Evolutionary conservation across 108 stramenopile genomes (phyloP).

Genomic region (Nitzschia sp.): DNA sequence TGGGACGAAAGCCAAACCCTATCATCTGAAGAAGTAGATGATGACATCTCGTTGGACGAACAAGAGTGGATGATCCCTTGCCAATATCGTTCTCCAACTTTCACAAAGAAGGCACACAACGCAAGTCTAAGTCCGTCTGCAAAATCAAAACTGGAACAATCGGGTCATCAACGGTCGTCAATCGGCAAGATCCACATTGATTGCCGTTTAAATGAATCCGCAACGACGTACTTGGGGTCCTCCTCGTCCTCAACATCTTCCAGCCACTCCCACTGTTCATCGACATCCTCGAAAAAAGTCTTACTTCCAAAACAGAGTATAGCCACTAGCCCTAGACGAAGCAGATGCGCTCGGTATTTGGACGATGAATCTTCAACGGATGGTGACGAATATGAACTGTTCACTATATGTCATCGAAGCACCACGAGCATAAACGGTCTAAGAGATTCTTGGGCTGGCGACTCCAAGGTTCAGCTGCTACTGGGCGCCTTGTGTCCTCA

Average conservation of each 20-base stretch:
- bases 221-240: background rate
- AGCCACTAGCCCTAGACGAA: no score
- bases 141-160: background rate
- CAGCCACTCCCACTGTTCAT: background rate
- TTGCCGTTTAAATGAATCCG: background rate
- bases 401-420: background rate
- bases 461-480: no score
- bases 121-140: no score
- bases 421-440: background rate
- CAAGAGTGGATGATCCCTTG: slow-evolving; percentile 9
- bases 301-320: no score
- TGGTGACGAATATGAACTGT: background rate
- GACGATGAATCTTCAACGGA: background rate
- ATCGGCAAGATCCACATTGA: background rate
- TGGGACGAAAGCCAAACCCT: background rate
- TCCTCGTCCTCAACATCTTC: background rate
- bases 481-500: no score
- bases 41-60: background rate
- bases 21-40: background rate
- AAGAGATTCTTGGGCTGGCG: no score
- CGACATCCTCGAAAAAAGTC: no score
- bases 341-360: no score
- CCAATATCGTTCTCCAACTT: background rate
- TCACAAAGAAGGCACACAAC: background rate
- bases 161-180: background rate